phyloP scores from a whole-genome alignment of 805 yeast species.

The Candida montana region DNA sequence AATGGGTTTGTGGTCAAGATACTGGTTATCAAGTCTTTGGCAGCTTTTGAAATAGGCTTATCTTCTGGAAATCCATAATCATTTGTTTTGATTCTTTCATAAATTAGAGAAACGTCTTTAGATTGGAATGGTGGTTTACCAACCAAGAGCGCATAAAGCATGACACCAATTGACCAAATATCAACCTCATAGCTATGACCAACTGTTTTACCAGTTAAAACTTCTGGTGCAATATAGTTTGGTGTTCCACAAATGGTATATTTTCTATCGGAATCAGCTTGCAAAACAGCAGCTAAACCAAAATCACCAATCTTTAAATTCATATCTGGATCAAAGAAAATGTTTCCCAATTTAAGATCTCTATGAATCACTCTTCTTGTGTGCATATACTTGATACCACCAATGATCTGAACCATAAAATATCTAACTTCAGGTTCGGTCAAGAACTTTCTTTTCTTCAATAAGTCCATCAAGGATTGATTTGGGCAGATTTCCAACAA shows the following conservation, averaged over 20 bases:
- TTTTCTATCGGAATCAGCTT: conserved; percentile 64
- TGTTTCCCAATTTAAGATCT: conserved; percentile 92
- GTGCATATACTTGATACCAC: conserved; percentile 92
- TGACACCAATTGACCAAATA: conserved; percentile 96
- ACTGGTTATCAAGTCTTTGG: conserved; percentile 64
- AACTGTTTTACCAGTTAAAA: conserved; percentile 74
- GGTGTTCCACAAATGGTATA: conserved; percentile 98
- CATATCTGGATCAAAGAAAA: conserved; percentile 91
- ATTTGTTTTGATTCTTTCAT: conserved; percentile 81
- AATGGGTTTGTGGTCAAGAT: conserved; percentile 74
- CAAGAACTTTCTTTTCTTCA: conserved; percentile 76
- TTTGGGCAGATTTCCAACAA: conserved; percentile 92
- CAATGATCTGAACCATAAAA: conserved; percentile 87
- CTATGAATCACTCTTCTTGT: conserved; percentile 89
- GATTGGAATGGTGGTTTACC: conserved; percentile 99
- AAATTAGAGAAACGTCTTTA: conserved; percentile 86
- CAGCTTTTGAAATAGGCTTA: conserved; percentile 61
- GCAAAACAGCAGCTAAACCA: conserved; percentile 95
- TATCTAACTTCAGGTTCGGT: conserved; percentile 89
- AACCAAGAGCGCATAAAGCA: conserved; percentile 85
- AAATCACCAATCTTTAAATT: conserved; percentile 95
- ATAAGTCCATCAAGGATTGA: conserved; percentile 88
- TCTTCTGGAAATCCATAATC: conserved; percentile 77
- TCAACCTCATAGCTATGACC: conserved; percentile 96
- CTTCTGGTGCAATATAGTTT: conserved; percentile 97